Evolutionary conservation across 1,284 basidiomycete genomes (phyloP).

Genomic region (Boletus sp.): DNA sequence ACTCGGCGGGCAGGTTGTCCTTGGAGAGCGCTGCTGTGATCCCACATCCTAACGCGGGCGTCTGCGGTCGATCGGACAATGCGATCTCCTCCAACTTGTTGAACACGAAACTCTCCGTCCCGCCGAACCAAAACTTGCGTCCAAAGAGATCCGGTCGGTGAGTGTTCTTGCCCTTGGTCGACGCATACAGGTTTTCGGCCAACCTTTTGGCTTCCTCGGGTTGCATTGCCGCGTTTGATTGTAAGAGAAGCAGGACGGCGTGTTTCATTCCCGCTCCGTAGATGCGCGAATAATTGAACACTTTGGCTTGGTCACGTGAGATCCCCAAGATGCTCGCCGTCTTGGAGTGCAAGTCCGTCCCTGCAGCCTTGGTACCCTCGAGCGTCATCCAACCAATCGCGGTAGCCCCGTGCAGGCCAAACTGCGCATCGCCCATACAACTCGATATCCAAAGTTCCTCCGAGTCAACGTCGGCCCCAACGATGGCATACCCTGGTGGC

Average conservation of each 20-base stretch:
- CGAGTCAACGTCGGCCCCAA: slow-evolving; percentile 98
- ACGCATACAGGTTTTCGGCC: slow-evolving; percentile 86
- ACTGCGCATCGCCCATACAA: slow-evolving; percentile 98
- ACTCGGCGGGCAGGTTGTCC: slow-evolving; percentile 77
- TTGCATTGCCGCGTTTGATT: slow-evolving; percentile 81
- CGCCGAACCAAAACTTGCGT: slow-evolving; percentile 95
- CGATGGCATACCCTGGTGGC: slow-evolving; percentile 90
- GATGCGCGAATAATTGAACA: slow-evolving; percentile 99
- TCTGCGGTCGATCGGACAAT: slow-evolving; percentile 81
- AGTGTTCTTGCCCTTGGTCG: slow-evolving; percentile 92
- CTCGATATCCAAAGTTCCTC: slow-evolving; percentile 99
- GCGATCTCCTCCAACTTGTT: slow-evolving; percentile 99
- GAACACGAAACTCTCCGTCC: slow-evolving; percentile 97
- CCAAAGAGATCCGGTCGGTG: slow-evolving; percentile 67
- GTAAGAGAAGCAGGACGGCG: slow-evolving; percentile 85
- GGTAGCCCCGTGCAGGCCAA: slow-evolving; percentile 95
- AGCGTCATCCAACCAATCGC: slow-evolving; percentile 99
- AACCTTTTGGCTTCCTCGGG: slow-evolving; percentile 78
- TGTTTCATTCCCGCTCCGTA: slow-evolving; percentile 98
- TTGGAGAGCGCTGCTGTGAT: slow-evolving; percentile 92
- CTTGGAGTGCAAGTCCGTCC: slow-evolving; percentile 97
- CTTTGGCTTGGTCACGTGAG: slow-evolving; percentile 94
- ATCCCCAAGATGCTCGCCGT: slow-evolving; percentile 94
- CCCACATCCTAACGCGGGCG: slow-evolving; percentile 93
- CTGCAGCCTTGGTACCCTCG: slow-evolving; percentile 95